Base-by-base conservation (phyloP, 257 asterid species). In the Echium plantagineum region DNA sequence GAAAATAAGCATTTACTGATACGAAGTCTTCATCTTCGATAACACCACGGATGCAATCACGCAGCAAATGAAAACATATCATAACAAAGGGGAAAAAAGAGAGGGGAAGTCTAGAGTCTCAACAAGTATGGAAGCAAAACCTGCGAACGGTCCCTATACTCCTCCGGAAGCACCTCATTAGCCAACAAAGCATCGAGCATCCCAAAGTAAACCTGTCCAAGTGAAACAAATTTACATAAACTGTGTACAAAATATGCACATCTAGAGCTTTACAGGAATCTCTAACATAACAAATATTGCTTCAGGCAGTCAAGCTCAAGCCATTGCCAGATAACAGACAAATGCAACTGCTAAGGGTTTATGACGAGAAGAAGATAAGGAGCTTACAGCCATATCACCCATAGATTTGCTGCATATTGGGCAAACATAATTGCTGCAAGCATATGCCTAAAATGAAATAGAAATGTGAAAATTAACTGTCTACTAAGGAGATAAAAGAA, bases 381-480 rank as follows among this genome's bases (percentile, higher is more conserved):
- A 18, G 32, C 78, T 69, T 67, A 77, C 81, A 66, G 81, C 76
- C 81, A 77, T 77, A 49, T 77, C 56, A 62, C 81, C 81, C 81
- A 77, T 77, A 52, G 81, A 77, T 77, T 77, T 77, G 76, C 81
- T 72, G 78, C 81, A 77, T 63, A 77, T 61, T 7, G 81, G 78
- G 35, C 81, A 77, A 56, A 77, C 35, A 57, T 77, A 77, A 46
- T 77, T 72, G 65, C 81, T 66, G 67, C 65, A 28, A 61, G 81
- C 78, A 70, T 77, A 77, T 63, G 78, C 81, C 81, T 77, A 55
- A 24, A 31, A 63, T 32, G 64, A 26, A 15, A 47, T 57, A 59
- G 22, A 47, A 21, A 31, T 12, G n/a, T 6, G 60, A 31, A 56
- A 56, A 56, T 21, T 56, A 42, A 42, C 49, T 13, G 2, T 42